Percentiles rank a stretch among this genome's conserved stretches.
Evolutionary conservation across 2,329 filamentous ascomycete genomes (phyloP).

Genomic region (Alternaria angustiovoidea): DNA sequence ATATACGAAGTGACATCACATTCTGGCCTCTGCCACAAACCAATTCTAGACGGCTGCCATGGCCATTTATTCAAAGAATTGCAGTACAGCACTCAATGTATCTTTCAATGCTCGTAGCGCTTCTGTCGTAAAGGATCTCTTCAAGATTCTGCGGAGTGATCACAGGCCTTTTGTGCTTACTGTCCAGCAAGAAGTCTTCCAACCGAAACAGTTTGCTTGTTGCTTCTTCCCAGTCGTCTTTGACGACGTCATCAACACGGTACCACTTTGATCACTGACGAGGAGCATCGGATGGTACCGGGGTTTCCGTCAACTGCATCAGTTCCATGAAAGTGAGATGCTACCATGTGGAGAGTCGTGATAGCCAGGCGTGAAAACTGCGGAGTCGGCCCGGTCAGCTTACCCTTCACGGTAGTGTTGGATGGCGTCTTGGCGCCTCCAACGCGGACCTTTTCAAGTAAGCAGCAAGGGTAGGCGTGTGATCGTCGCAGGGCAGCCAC

Average conservation of each 20-base stretch:
- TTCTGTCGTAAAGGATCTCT: no score
- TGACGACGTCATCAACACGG: no score
- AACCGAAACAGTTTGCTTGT: no score
- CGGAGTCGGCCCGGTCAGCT: not conserved
- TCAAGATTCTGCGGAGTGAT: not conserved
- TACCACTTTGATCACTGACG: no score
- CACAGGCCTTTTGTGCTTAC: not conserved
- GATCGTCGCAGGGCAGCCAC: not conserved
- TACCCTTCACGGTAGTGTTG: not conserved
- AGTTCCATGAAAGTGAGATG: not conserved
- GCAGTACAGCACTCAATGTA: no score
- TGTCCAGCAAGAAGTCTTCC: not conserved
- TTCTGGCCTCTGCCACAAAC: not conserved
- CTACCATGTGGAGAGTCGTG: not conserved
- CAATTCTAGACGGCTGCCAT: not conserved
- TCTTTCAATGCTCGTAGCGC: no score
- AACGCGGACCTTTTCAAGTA: not conserved
- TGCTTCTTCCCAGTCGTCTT: no score
- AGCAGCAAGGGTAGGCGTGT: not conserved
- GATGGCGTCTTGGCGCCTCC: not conserved
- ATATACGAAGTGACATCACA: not conserved
- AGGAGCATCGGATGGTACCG: no score
- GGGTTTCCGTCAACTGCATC: no score
- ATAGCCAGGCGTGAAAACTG: not conserved
- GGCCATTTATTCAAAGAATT: not conserved